Base-by-base conservation (phyloP, 2,329 filamentous ascomycete species). In the Amylocarpus encephaloides region DNA sequence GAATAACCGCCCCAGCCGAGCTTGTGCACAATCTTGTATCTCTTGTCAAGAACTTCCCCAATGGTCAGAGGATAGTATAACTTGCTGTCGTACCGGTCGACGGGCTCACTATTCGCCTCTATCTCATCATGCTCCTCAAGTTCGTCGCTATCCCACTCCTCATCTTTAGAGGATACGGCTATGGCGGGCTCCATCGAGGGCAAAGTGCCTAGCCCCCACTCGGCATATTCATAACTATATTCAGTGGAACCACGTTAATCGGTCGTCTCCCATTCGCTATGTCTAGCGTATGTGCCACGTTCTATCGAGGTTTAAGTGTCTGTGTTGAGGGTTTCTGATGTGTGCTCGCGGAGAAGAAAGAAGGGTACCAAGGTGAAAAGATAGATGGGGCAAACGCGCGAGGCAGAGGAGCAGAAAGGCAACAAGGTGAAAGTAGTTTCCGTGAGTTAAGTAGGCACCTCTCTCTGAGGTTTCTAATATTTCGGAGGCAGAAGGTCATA, bases 21-120 rank as follows among this genome's bases (percentile, higher is more conserved):
- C 59, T 75, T 75, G 49, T 70, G 66, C 38, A 71, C 54, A 43
- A 73, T 59, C 35, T 62, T 60, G 51, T 75, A 76, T 43, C 67
- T 66, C 50, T 67, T 41, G 13, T 68, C 54, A 54, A 74, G 71
- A 1, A 57, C 45, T 46, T 74, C 71, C 18, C 68, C 70, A 2
- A 75, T 59, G 5, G 55, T 56, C 13, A 72, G 64, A 2, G 72
- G 70, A 58, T 74, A 70, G 49, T 68, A 73, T 29, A 70, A 68
- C 1, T 71, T 69, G 11, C 19, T 5, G 12, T 9, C 10, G 36
- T 62, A 62, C 22, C 30, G 18, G n/a, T 53, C 41, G 11, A 59
- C 33, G 11, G 48, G 2, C 43, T 60, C 58, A 29, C 50, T 38
- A 40, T 40, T 29, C 36, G 7, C 11, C 16, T 40, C 36, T 18